phyloP scores from a whole-genome alignment of 192 early-diverging fungal species.

The Oehlia diaphana region DNA sequence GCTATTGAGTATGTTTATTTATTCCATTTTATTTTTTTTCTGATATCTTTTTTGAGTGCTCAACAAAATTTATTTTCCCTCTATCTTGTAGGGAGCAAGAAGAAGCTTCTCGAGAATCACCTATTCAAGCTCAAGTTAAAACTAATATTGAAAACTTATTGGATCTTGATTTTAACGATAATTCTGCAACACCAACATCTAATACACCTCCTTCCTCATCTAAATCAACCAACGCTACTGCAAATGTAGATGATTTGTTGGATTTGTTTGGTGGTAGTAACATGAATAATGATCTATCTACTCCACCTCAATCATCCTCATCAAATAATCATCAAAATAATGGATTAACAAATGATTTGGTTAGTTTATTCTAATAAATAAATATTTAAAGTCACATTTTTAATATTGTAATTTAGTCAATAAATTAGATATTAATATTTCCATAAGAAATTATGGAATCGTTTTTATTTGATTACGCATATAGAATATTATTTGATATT shows the following conservation, averaged over 20 bases:
- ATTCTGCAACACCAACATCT: background rate
- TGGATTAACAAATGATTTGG: constrained; percentile 10
- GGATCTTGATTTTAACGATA: constrained; percentile 27
- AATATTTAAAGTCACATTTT: too few relatives aligned
- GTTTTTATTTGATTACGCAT: too few relatives aligned
- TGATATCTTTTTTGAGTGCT: background rate
- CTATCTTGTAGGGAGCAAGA: constrained; percentile 28
- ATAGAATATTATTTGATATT: too few relatives aligned
- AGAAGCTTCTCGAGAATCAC: constrained; percentile 26
- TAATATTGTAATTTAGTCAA: too few relatives aligned
- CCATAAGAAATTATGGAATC: too few relatives aligned
- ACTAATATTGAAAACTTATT: constrained; percentile 28
- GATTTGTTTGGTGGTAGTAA: constrained; percentile 8
- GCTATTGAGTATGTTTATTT: constrained; percentile 46
- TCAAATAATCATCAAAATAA: constrained; percentile 7
- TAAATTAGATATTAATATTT: too few relatives aligned
- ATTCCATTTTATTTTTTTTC: background rate
- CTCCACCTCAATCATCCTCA: constrained; percentile 1
- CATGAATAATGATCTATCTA: background rate
- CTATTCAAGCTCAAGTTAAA: constrained; percentile 18
- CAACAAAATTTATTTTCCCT: background rate
- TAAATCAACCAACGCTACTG: background rate
- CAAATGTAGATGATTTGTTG: constrained; percentile 28
- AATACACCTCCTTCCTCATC: constrained; percentile 2
- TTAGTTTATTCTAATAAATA: constrained; percentile 1